Evolutionary conservation across 441 rosid species (phyloP).

Genomic region (Omphalea diandra): DNA sequence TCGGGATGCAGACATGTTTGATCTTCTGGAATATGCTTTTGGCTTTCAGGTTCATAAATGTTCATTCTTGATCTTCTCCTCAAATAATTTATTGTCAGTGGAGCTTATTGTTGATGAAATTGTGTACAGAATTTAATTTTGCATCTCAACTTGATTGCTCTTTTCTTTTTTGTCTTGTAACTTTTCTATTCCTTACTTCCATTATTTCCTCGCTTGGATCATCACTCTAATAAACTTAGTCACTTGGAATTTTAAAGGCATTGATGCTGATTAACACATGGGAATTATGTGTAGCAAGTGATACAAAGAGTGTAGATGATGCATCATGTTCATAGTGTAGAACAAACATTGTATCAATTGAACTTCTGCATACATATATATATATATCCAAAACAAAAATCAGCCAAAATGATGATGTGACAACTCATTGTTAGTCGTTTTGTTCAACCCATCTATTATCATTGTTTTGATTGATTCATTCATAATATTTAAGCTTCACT

Average conservation of each 20-base stretch:
- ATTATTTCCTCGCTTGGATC: not conserved
- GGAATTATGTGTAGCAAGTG: too few relatives aligned
- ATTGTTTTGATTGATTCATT: too few relatives aligned
- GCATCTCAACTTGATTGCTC: not conserved
- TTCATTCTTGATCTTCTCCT: constrained; percentile 1
- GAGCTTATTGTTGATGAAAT: not conserved
- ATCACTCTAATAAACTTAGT: not conserved
- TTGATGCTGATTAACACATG: not conserved
- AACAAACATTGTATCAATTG: not conserved
- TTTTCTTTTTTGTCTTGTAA: not conserved
- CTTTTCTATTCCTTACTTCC: not conserved
- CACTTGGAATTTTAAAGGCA: not conserved
- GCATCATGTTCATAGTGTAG: not conserved
- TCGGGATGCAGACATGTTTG: constrained; percentile 91
- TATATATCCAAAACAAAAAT: too few relatives aligned
- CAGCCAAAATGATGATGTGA: too few relatives aligned
- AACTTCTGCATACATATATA: not conserved
- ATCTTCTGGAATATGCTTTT: constrained; percentile 82
- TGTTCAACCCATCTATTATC: too few relatives aligned
- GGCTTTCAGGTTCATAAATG: constrained; percentile 83
- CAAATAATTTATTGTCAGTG: not conserved
- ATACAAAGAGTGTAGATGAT: not conserved
- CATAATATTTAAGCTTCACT: too few relatives aligned
- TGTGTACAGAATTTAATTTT: not conserved
- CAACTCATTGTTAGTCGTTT: too few relatives aligned